Evolutionary conservation across 306 rosid species (phyloP), one percentile per base, ranked within the genome.

Genomic region (Acacia melanoxylon): DNA sequence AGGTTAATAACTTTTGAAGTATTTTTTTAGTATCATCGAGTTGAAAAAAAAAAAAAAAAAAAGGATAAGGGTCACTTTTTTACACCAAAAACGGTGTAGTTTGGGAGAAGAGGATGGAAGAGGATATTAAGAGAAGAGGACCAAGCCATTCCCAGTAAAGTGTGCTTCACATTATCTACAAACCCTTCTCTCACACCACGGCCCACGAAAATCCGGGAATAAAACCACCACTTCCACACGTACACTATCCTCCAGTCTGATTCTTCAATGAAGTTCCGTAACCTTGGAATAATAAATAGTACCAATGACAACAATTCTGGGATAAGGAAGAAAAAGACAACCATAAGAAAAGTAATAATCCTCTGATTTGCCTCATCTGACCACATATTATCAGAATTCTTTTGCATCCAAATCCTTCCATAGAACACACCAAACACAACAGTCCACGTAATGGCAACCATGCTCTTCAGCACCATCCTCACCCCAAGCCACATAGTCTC

Each of bases 111-210:
- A n/a, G n/a, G n/a, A n/a, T n/a, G n/a, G n/a, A n/a, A n/a, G n/a
- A n/a, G n/a, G n/a, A n/a, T n/a, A n/a, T n/a, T n/a, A n/a, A n/a
- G n/a, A n/a, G n/a, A n/a, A n/a, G n/a, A n/a, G n/a, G n/a, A n/a
- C n/a, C n/a, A n/a, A n/a, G n/a, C n/a, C n/a, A n/a, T n/a, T n/a
- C n/a, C n/a, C n/a, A 93, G 93, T 80, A 80, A 1, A 67, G 94
- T 77, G 79, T 94, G 93, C 89, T 94, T 93, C 58, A 87, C 67
- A 82, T 93, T 91, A 80, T 88, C 91, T 35, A 91, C 48, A 54
- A 94, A 89, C 41, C 95, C 94, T 80, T 94, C 97, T 76, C 98
- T 87, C 92, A 93, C 78, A 37, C 89, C 98, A 11, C 98, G 97
- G 6, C 98, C 98, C 76, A 93, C 94, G 77, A 91, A 94, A 52